phyloP scores from a whole-genome alignment of 2,329 filamentous ascomycete genomes.

The Raffaelea ambrosiae region DNA sequence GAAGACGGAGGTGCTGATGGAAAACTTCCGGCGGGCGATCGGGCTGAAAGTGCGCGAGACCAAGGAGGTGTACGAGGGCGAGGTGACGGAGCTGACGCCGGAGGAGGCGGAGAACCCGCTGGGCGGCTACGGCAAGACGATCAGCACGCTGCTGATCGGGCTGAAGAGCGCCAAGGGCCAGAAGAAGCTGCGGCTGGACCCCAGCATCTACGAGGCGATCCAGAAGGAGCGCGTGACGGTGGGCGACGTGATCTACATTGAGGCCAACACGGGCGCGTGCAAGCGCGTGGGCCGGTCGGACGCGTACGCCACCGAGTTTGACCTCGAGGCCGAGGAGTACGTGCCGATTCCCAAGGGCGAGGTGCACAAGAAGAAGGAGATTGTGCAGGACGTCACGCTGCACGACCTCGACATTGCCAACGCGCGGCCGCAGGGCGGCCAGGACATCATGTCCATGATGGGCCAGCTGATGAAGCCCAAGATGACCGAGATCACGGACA shows the following conservation, averaged over 20 bases:
- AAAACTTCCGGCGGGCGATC: constrained; percentile 96
- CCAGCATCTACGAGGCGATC: constrained; percentile 98
- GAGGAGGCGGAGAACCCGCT: constrained; percentile 98
- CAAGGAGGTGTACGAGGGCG: constrained; percentile 98
- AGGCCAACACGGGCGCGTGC: constrained; percentile 96
- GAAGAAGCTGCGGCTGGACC: constrained; percentile 94
- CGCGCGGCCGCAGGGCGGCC: constrained; percentile 86
- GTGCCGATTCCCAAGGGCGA: constrained; percentile 98
- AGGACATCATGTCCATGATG: constrained; percentile 99
- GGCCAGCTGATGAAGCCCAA: constrained; percentile 99
- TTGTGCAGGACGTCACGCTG: constrained; percentile 95
- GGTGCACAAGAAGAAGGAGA: constrained; percentile 99
- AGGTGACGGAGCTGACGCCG: constrained; percentile 93
- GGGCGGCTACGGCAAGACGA: constrained; percentile 94
- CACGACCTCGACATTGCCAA: constrained; percentile 97
- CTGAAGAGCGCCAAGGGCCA: constrained; percentile 93
- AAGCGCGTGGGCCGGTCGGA: constrained; percentile 95
- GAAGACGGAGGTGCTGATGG: constrained; percentile 98
- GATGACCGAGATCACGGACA: constrained; percentile 99
- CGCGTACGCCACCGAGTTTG: constrained; percentile 96
- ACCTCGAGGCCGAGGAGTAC: constrained; percentile 97
- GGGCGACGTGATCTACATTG: constrained; percentile 97
- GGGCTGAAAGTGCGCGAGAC: constrained; percentile 95
- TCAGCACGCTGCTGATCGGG: constrained; percentile 89
- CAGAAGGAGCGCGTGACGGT: constrained; percentile 96